These are phyloP conservation scores for Naematelia aurantialba DNA, from an alignment of 768 basidiomycete genomes.

Conservation along the genomic window DNA sequence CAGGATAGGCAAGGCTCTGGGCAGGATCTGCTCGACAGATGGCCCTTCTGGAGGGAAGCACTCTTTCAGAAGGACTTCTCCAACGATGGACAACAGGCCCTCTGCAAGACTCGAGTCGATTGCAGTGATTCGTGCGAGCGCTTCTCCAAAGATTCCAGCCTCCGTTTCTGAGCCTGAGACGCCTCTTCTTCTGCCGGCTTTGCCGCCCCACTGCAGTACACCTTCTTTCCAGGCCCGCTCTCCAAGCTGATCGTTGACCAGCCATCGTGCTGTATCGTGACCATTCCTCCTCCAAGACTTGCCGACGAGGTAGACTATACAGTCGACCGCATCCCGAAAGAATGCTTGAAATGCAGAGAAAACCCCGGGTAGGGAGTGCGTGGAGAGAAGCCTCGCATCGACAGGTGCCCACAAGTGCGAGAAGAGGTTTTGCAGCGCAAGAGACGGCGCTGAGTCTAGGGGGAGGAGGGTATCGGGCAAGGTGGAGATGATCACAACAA, in stretches of 20 bases:
- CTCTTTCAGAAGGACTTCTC: conserved; percentile 1
- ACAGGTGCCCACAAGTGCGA: conserved; percentile 78
- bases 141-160: conserved; percentile 33
- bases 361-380: conserved; percentile 56
- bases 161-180: conserved; percentile 15
- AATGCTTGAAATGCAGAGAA: conserved; percentile 61
- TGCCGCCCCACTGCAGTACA: conserved; percentile 38
- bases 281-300: conserved; percentile 43
- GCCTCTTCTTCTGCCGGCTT: conserved; percentile 22
- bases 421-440: conserved; percentile 59
- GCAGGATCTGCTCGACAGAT: not conserved
- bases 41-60: conserved; percentile 8
- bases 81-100: conserved; percentile 7
- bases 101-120: conserved; percentile 10
- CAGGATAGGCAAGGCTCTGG: conserved; percentile 4
- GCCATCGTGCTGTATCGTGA: conserved; percentile 24
- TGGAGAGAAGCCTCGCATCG: conserved; percentile 63
- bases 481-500: conserved; percentile 76
- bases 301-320: conserved; percentile 58
- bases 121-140: conserved; percentile 21
- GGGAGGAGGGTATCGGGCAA: conserved; percentile 57
- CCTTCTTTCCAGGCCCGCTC: conserved; percentile 51
- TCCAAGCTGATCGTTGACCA: conserved; percentile 52
- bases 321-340: conserved; percentile 67
- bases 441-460: conserved; percentile 13